Evolutionary conservation across 768 basidiomycete genomes (phyloP).

Genomic region (Macrolepiota albuminosa): DNA sequence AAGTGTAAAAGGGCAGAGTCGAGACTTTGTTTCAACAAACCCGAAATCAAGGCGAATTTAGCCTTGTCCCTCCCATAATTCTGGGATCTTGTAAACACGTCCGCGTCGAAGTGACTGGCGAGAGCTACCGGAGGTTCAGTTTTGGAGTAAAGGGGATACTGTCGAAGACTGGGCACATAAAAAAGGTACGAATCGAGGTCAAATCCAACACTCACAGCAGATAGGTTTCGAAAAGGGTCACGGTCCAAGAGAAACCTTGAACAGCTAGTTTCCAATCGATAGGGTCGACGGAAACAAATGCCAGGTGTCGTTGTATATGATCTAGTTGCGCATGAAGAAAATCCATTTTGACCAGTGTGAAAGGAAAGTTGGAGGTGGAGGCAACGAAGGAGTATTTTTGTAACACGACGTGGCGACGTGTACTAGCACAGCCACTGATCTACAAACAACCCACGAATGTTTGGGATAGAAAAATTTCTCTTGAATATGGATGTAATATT

Average conservation of each 20-base stretch:
- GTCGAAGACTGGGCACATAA: constrained; percentile 44
- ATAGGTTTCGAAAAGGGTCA: constrained; percentile 84
- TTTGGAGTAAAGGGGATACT: constrained; percentile 82
- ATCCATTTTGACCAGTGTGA: constrained; percentile 39
- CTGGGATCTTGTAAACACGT: constrained; percentile 87
- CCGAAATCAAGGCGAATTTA: constrained; percentile 69
- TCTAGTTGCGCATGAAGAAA: constrained; percentile 54
- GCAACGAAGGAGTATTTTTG: not conserved
- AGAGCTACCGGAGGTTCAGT: constrained; percentile 67
- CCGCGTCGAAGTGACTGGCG: constrained; percentile 57
- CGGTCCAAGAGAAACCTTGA: constrained; percentile 70
- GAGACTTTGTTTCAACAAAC: constrained; percentile 66
- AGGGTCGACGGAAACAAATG: constrained; percentile 67
- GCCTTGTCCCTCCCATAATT: constrained; percentile 90
- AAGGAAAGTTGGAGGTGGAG: not conserved
- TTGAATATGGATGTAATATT: not conserved
- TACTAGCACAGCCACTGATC: constrained; percentile 14
- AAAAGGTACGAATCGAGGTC: constrained; percentile 1
- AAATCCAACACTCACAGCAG: constrained; percentile 57
- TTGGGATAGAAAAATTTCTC: not conserved
- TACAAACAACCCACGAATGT: not conserved
- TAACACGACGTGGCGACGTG: constrained; percentile 14
- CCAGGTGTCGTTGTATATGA: constrained; percentile 53
- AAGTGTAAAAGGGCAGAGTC: constrained; percentile 69
- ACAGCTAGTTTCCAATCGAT: constrained; percentile 83